These are phyloP conservation scores for Chaetomium tenue DNA, from an alignment of 495 filamentous ascomycete genomes.

Conservation along the genomic window DNA sequence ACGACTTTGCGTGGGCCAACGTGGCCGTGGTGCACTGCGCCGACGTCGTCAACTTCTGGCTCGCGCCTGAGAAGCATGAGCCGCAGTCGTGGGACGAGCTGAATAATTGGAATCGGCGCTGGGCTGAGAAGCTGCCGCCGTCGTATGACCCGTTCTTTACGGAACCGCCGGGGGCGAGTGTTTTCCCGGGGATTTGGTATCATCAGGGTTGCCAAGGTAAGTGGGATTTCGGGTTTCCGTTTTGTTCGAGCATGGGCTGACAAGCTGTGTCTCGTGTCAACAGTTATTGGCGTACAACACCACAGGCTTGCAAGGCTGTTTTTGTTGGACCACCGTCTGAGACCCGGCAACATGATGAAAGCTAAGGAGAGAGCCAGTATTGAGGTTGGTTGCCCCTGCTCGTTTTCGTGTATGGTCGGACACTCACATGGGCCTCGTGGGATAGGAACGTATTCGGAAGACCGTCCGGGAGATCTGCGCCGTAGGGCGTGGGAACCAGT, in stretches of 20 bases:
- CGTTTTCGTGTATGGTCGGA: neutral
- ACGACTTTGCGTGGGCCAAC: slow-evolving; percentile 55
- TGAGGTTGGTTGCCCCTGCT: neutral
- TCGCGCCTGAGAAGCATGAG: slow-evolving; percentile 32
- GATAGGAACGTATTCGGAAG: slow-evolving; percentile 42
- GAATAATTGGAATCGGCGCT: slow-evolving; percentile 33
- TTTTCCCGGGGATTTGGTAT: slow-evolving; percentile 51
- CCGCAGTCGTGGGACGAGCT: slow-evolving; percentile 38
- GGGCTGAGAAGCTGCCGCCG: slow-evolving; percentile 36
- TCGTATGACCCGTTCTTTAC: slow-evolving; percentile 33
- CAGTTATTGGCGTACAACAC: slow-evolving; percentile 55
- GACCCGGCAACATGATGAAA: neutral
- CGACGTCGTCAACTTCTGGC: slow-evolving; percentile 54
- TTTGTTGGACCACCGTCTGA: slow-evolving; percentile 14
- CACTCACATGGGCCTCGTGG: neutral
- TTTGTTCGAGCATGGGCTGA: neutral
- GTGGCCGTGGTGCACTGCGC: slow-evolving; percentile 54
- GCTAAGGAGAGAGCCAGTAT: neutral
- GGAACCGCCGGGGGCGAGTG: slow-evolving; percentile 1
- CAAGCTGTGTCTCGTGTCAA: neutral
- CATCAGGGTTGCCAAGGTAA: slow-evolving; percentile 49
- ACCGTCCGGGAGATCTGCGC: slow-evolving; percentile 51
- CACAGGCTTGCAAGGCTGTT: slow-evolving; percentile 55
- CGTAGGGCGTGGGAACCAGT: slow-evolving; percentile 51
- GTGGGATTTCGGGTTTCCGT: slow-evolving; percentile 2